Base-by-base conservation (phyloP, 1,284 basidiomycete species). In the Sparassis latifolia region DNA sequence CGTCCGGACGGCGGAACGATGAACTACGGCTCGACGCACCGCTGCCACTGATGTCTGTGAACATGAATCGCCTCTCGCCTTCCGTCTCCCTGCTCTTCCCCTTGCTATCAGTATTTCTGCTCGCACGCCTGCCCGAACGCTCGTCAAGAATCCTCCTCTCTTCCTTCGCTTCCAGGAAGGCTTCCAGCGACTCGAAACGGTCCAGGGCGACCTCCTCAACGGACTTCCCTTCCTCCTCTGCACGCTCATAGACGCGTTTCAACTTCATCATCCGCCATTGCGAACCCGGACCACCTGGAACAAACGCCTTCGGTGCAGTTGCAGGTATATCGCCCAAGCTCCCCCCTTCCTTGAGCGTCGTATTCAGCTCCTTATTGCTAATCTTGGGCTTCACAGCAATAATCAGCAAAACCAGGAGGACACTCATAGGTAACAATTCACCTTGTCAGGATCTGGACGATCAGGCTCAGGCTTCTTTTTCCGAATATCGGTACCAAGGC, bases 261-360 rank as follows among this genome's bases (percentile, higher is more conserved):
- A 99, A 80, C 65, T 95, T 94, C 86, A 92, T 94, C 95, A 98
- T 97, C 28, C 96, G 84, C 96, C 96, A 99, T 63, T 86, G 85
- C 12, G 91, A 92, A 7, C 96, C 96, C 2, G 94, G 89, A 0
- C 91, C 92, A 2, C 95, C 94, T 0, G 91, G 89, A 1, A 77
- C 81, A 45, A 73, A 60, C 41, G 77, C 62, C 69, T 82, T 82
- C 1, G 77, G 66, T 5, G 57, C 66, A 4, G 76, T 67, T 0
- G 80, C 71, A 44, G 76, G 73, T 58, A 84, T 79, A 29, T 82
- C 72, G 57, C 84, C 77, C 1, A 83, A 62, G 4, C 62, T 61
- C 57, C 77, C 81, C 38, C 80, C 85, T 58, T 85, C 75, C 49
- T 76, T 76, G 39, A 95, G 70, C 52, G 89, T 82, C 2, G 72